Evolutionary conservation across 2,329 filamentous ascomycete species (phyloP), one percentile per base, ranked within the genome.

Genomic region (Alternaria metachromatica): DNA sequence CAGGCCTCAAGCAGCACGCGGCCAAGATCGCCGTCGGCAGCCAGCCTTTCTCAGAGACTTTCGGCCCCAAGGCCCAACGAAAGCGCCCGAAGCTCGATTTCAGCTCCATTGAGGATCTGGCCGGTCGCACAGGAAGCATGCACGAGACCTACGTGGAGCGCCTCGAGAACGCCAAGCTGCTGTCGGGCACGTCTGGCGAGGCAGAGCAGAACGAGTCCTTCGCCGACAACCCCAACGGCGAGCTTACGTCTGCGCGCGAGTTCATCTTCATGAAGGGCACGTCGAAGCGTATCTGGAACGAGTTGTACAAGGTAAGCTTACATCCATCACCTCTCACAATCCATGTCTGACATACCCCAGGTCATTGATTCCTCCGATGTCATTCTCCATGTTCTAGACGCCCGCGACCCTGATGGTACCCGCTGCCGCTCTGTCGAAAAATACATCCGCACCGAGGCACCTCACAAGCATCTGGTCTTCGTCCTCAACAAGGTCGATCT

Each of bases 251-350:
- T 12, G 83, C 84, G n/a, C 73, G 81, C 49, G 84, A 86, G 67
- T 90, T 94, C 43, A 92, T 98, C 63, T 98, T 98, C 82, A 91
- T 88, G 72, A 98, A 98, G 82, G 96, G 96, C 18, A 94, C 97
- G 80, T 95, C 91, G 76, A 97, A 97, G 82, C 88, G 96, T 70
- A 81, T 81, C 54, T 80, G 78, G 94, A 98, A 98, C 82, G 95
- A 99, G 79, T 84, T 98, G 46, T 91, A 96, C 86, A 96, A 97
- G 82, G 94, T 96, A 74, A 25, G 48, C n/a, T 12, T 37, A 12
- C 21, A 12, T 11, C 3, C 21, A 5, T n/a, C n/a, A 5, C 6
- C 2, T 44, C 6, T 6, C 9, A 0, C 3, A 15, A 28, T 10
- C 9, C 30, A 3, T 11, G 9, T 18, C 58, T 33, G 28, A 44